phyloP scores from a whole-genome alignment of 495 filamentous ascomycete genomes.

The Annulohypoxylon maeteangense region DNA sequence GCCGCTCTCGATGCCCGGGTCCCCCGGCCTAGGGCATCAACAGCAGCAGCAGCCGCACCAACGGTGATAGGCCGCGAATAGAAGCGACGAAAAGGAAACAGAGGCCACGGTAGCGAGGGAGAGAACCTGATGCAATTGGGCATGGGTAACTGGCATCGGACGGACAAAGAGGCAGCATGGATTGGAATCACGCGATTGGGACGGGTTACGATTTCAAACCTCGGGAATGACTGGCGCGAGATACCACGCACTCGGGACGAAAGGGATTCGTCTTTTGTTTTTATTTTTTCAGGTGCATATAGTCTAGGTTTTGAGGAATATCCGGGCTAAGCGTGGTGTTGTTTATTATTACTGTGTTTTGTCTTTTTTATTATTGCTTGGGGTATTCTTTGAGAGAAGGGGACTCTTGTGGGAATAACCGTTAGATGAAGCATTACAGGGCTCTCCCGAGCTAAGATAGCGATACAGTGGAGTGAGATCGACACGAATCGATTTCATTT shows the following conservation, averaged over 20 bases:
- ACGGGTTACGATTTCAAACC: slow-evolving; percentile 24
- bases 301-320: slow-evolving; percentile 36
- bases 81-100: neutral
- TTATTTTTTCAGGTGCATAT: slow-evolving; percentile 29
- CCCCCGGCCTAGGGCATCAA: slow-evolving; percentile 58
- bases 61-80: slow-evolving; percentile 29
- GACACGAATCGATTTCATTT: neutral
- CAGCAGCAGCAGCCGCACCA: no score
- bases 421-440: slow-evolving; percentile 27
- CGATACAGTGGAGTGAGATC: slow-evolving; percentile 4
- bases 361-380: neutral
- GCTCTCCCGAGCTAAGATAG: slow-evolving; percentile 27
- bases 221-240: neutral
- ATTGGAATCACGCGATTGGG: slow-evolving; percentile 4
- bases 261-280: slow-evolving; percentile 36
- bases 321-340: slow-evolving; percentile 42
- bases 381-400: neutral
- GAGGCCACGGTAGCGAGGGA: neutral
- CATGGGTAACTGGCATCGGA: neutral
- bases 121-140: neutral
- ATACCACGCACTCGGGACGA: slow-evolving; percentile 34
- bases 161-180: neutral
- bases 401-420: slow-evolving; percentile 3
- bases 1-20: slow-evolving; percentile 73
- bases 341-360: neutral